Conservation (phyloP, 2,329 filamentous ascomycete genomes). For the Aspergillus costaricaensis region DNA sequence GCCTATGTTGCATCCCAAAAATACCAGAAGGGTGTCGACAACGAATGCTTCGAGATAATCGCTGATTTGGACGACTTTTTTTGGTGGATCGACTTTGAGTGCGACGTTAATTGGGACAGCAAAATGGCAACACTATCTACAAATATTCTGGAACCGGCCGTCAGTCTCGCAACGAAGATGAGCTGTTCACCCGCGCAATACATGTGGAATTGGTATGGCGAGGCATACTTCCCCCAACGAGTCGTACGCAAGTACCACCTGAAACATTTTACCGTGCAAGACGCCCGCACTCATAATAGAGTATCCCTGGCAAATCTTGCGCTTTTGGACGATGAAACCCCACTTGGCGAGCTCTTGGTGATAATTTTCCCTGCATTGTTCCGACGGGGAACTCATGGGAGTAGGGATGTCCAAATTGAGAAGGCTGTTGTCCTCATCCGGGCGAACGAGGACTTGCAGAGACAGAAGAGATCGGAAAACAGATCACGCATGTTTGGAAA, state of each 20-base stretch:
- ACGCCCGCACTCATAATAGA: constrained; percentile 9
- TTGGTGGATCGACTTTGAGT: background rate
- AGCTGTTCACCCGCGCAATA: background rate
- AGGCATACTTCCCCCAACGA: background rate
- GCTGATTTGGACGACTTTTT: too few relatives aligned
- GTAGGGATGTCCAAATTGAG: too few relatives aligned
- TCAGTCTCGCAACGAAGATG: constrained; percentile 1
- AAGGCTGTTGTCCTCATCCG: too few relatives aligned
- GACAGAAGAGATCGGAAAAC: too few relatives aligned
- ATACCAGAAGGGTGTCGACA: too few relatives aligned
- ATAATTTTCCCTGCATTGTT: constrained; percentile 8
- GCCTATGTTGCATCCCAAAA: too few relatives aligned
- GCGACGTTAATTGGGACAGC: background rate
- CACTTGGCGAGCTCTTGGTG: background rate
- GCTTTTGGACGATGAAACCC: background rate
- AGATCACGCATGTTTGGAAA: too few relatives aligned
- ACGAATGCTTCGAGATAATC: too few relatives aligned
- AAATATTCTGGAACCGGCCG: background rate
- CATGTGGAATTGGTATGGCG: background rate
- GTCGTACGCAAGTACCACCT: background rate
- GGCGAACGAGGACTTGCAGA: too few relatives aligned
- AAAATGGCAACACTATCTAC: background rate
- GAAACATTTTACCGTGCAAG: background rate
- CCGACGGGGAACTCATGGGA: background rate
- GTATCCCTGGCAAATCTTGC: background rate